Conservation (phyloP, 768 basidiomycete genomes). For the Tulasnella sp. region DNA sequence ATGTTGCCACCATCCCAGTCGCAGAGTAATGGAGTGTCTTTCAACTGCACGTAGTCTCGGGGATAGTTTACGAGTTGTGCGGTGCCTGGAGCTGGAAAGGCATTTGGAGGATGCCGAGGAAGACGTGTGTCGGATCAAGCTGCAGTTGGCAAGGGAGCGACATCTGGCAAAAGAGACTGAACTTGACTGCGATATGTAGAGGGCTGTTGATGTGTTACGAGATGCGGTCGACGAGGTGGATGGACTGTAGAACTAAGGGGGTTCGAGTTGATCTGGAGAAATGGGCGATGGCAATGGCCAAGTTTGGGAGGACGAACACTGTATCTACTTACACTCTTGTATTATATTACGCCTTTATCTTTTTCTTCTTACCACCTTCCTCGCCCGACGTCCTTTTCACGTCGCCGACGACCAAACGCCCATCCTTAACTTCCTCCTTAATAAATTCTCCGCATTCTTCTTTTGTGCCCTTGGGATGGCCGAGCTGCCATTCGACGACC, state of each 20-base stretch:
- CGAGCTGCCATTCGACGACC: slow-evolving; percentile 80
- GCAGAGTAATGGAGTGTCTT: too few species aligned
- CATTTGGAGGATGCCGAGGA: neutral
- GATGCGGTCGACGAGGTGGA: neutral
- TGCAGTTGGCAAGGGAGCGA: neutral
- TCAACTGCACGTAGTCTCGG: too few species aligned
- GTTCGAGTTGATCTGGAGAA: neutral
- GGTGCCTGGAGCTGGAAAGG: neutral
- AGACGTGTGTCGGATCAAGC: neutral
- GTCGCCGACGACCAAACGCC: slow-evolving; percentile 5
- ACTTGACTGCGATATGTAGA: neutral
- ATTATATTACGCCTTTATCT: neutral
- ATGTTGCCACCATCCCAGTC: too few species aligned
- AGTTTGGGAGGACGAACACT: too few species aligned
- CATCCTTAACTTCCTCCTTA: slow-evolving; percentile 33
- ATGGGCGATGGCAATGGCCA: too few species aligned
- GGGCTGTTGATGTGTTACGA: neutral
- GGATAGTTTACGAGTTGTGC: too few species aligned
- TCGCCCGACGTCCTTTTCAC: neutral
- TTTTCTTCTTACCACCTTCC: neutral
- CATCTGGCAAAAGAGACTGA: neutral
- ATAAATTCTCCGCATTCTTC: slow-evolving; percentile 69
- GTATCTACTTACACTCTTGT: neutral
- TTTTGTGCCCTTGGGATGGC: slow-evolving; percentile 56
- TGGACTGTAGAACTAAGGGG: neutral